Conservation (phyloP, 2,329 filamentous ascomycete species). For the Aschersonia sp. region DNA sequence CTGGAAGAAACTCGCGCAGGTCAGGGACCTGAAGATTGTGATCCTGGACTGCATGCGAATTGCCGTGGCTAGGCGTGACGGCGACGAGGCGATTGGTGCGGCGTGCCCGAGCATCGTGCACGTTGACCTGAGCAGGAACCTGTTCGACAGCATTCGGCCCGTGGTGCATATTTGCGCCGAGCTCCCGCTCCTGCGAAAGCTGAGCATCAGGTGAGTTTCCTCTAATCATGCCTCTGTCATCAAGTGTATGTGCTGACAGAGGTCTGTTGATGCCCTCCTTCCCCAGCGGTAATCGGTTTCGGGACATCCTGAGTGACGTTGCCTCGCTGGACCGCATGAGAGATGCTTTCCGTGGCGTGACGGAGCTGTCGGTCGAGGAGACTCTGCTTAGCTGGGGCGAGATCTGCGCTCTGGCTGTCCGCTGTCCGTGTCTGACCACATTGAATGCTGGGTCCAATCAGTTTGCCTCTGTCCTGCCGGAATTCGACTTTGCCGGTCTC, state of each 20-base stretch:
- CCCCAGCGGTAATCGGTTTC: constrained; percentile 59
- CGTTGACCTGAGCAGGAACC: constrained; percentile 72
- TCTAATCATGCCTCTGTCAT: not conserved
- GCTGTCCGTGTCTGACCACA: constrained; percentile 36
- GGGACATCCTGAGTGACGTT: constrained; percentile 21
- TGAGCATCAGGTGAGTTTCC: constrained; percentile 56
- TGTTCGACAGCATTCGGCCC: constrained; percentile 54
- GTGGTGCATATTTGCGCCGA: constrained; percentile 58
- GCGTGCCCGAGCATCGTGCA: constrained; percentile 57
- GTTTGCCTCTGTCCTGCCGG: constrained; percentile 32
- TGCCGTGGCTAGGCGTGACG: constrained; percentile 17
- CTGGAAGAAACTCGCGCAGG: constrained; percentile 58
- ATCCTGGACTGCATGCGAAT: constrained; percentile 69
- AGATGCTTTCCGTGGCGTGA: constrained; percentile 33
- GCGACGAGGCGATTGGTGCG: constrained; percentile 24
- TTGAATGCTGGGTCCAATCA: constrained; percentile 44
- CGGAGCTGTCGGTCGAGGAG: constrained; percentile 50
- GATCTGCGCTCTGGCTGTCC: constrained; percentile 35
- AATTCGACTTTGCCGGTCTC: constrained; percentile 23
- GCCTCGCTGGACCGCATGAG: constrained; percentile 15
- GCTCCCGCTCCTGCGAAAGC: constrained; percentile 46
- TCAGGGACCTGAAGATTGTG: constrained; percentile 65
- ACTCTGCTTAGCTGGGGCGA: constrained; percentile 53
- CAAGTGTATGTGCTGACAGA: not conserved
- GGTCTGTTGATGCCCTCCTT: not conserved